These are phyloP conservation scores for Coemansia sp. DNA, from an alignment of 192 early-diverging fungal species.

Conservation along the genomic window DNA sequence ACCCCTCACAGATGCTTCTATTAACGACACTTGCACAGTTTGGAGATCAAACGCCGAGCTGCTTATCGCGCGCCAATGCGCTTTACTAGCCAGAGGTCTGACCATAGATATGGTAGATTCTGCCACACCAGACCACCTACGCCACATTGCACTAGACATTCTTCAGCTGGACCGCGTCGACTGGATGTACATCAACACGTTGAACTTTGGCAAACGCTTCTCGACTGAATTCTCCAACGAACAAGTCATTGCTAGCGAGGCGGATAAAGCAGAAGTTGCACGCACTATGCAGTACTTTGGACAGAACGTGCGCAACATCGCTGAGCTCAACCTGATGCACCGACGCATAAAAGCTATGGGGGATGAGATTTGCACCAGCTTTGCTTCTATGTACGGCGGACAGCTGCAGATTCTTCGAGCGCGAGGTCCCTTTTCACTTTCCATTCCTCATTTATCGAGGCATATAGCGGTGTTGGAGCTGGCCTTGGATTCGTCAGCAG, in stretches of 20 bases:
- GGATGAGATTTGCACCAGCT: not conserved
- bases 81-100: not conserved
- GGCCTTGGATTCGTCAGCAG: not conserved
- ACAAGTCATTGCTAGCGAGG: not conserved
- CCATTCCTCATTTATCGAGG: not conserved
- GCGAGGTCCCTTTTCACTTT: not conserved
- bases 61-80: not conserved
- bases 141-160: not conserved
- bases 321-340: not conserved
- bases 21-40: not conserved
- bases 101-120: not conserved
- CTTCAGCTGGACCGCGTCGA: not conserved
- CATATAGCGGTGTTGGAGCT: not conserved
- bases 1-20: not conserved
- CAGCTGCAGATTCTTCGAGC: not conserved
- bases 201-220: not conserved
- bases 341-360: too few species aligned
- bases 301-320: not conserved
- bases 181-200: not conserved
- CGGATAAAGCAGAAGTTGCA: not conserved
- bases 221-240: not conserved
- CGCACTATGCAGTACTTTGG: not conserved
- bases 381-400: not conserved
- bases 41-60: not conserved
- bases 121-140: not conserved